Evolutionary conservation across 345 rosid genomes (phyloP).

Genomic region (Linum usitatissimum): DNA sequence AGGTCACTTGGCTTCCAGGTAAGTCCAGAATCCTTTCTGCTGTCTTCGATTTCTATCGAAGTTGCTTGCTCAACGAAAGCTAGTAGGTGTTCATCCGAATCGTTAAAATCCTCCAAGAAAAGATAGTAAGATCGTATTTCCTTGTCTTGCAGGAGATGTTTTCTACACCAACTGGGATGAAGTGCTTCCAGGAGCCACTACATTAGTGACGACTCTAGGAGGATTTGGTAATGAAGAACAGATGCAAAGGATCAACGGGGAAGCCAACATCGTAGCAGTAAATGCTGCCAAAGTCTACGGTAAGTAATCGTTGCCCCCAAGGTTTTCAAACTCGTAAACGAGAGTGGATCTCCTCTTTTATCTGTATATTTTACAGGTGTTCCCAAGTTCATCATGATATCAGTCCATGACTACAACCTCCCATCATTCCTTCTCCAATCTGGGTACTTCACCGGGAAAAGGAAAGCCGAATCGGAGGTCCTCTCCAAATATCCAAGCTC

Average conservation of each 20-base stretch:
- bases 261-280: conserved; percentile 73
- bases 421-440: conserved; percentile 70
- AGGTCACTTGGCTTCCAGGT: conserved; percentile 81
- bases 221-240: conserved; percentile 90
- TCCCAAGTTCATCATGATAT: conserved; percentile 73
- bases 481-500: conserved; percentile 77
- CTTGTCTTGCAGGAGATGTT: conserved; percentile 56
- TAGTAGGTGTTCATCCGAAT: background rate
- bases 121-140: too few species aligned
- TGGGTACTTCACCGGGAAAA: conserved; percentile 84
- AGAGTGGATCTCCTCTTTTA: too few species aligned
- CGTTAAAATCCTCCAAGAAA: background rate
- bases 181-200: conserved; percentile 80
- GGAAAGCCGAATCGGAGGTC: conserved; percentile 80
- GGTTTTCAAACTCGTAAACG: too few species aligned
- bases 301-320: conserved; percentile 16
- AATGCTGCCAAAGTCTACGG: conserved; percentile 76
- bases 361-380: conserved; percentile 33
- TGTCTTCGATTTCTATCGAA: background rate
- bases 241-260: conserved; percentile 82
- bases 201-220: conserved; percentile 84
- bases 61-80: background rate
- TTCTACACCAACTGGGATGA: conserved; percentile 92
- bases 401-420: conserved; percentile 85
- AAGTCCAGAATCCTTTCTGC: conserved; percentile 12